Evolutionary conservation across 75 land plant species (phyloP), one percentile per base, ranked within the genome.

Genomic region (Pinus taeda): DNA sequence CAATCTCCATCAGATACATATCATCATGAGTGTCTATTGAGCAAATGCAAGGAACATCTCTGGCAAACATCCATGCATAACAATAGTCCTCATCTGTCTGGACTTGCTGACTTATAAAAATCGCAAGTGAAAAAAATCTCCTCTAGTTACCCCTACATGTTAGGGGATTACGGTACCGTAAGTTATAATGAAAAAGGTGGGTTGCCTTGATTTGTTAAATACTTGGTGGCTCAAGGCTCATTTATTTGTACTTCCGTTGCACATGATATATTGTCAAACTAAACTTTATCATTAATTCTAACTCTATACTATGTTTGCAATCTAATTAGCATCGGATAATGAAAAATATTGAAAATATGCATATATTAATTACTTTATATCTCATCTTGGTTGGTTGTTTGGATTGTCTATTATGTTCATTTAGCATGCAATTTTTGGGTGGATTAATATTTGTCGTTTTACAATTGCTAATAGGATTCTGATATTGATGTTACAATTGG

Each of bases 401-500:
- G 33, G 76, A 37, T 74, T 61, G 4, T 74, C 26, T 56, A 18
- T 59, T n/a, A 59, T 42, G 26, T 63, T 13, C 22, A 60, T 77
- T 60, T 49, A 36, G 33, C 3, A 45, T 15, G 17, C 37, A 72
- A 63, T 65, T 65, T 77, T 36, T 22, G 69, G 59, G 15, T 75
- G 76, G 26, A 75, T 15, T 45, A 53, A 20, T 74, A 45, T 4
- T 37, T 37, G 17, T 24, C 14, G n/a, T 57, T 17, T 74, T 63
- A 33, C 14, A 62, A 30, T 61, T 26, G 56, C 56, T 80, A 75
- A 11, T 62, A 96, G 98, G 98, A 96, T 63, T 96, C 99, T 73
- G 82, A 85, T 57, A 57, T 96, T 79, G 99, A 96, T 85, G 81
- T 96, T 30, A 96, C 99, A 3, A 94, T 96, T 82, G 99, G 99